These are phyloP conservation scores for Kalaharituber pfeilii DNA, from an alignment of 2,329 filamentous ascomycete species.

Conservation along the genomic window DNA sequence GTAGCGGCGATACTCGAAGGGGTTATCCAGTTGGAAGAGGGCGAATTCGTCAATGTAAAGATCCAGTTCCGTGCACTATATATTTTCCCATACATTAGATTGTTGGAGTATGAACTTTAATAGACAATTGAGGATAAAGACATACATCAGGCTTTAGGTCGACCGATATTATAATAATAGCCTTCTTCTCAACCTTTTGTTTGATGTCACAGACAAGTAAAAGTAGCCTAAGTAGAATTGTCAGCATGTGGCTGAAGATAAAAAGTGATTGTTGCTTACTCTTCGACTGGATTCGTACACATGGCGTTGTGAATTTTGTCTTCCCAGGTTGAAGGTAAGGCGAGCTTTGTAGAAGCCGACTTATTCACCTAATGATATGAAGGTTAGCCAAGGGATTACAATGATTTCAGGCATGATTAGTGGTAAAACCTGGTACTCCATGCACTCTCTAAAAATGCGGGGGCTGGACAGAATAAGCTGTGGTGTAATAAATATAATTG, in stretches of 20 bases:
- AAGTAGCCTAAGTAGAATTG: too few relatives aligned
- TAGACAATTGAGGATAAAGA: neutral
- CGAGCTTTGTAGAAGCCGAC: neutral
- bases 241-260: neutral
- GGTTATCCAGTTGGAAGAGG: constrained; percentile 12
- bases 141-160: neutral
- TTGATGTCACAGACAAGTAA: neutral
- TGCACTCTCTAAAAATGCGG: constrained; percentile 4
- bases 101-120: neutral
- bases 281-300: neutral
- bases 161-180: neutral
- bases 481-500: constrained; percentile 15
- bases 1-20: constrained; percentile 12
- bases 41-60: constrained; percentile 14
- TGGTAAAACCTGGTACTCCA: constrained; percentile 15
- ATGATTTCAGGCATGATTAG: neutral
- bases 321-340: neutral
- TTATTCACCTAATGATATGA: neutral
- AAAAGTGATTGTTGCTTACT: neutral
- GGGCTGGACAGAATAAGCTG: constrained; percentile 11
- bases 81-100: neutral
- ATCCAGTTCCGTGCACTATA: constrained; percentile 9
- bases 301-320: neutral
- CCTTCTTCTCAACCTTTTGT: neutral
- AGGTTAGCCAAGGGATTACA: neutral